Conservation (phyloP, 75 land plant genomes). For the Cryptomeria japonica region DNA sequence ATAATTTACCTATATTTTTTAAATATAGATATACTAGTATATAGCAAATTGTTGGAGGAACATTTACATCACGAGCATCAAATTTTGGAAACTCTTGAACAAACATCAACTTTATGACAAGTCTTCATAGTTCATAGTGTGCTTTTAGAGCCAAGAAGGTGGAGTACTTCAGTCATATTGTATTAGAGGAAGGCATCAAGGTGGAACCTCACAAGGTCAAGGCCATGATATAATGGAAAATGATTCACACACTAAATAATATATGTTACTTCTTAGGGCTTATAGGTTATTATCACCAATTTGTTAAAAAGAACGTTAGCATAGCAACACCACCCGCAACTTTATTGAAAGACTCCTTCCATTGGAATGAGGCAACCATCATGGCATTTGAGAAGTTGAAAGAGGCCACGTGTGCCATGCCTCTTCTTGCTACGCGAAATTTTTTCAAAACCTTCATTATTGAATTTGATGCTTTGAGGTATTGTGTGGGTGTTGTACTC, state of each 20-base stretch:
- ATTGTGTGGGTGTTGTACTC: no score
- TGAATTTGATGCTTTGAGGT: no score
- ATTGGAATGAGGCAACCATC: background rate
- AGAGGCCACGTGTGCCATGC: background rate
- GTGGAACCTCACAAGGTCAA: background rate
- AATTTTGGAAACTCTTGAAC: no score
- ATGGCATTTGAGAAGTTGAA: constrained; percentile 8
- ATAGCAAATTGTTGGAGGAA: background rate
- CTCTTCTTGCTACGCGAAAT: background rate
- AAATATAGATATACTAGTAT: no score
- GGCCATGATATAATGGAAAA: constrained; percentile 2
- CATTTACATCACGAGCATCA: background rate
- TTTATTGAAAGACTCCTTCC: background rate
- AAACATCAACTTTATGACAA: background rate
- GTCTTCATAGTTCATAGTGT: background rate
- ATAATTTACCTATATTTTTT: no score
- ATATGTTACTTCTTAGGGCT: background rate
- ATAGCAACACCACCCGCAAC: background rate
- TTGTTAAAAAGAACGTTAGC: background rate
- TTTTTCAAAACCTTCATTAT: background rate
- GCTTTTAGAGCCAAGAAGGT: background rate
- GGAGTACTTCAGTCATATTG: background rate
- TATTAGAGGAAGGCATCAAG: background rate
- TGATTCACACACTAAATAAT: background rate
- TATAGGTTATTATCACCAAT: background rate